Percentiles rank a stretch among this genome's conserved stretches.
Conservation (phyloP, 2,329 filamentous ascomycete species). For the Pestalotiopsis sp. region DNA sequence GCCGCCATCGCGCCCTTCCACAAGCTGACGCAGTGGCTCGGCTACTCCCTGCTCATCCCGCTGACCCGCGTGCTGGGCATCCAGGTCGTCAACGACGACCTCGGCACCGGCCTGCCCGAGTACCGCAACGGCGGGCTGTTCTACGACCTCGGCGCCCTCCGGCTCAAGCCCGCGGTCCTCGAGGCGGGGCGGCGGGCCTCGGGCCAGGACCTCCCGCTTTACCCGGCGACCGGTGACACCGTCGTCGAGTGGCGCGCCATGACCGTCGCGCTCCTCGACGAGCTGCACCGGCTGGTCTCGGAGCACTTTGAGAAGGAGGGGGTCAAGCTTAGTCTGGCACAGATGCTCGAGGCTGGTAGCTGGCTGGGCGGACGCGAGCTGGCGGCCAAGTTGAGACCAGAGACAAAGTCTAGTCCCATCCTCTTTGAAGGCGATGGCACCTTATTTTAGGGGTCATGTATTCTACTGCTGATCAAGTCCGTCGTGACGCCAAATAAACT, state of each 20-base stretch:
- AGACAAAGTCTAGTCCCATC: conserved; percentile 82
- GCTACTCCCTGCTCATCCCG: conserved; percentile 90
- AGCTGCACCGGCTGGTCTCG: conserved; percentile 71
- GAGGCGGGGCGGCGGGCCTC: conserved; percentile 65
- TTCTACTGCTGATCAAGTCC: background rate
- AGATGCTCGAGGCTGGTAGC: conserved; percentile 92
- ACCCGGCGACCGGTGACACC: conserved; percentile 73
- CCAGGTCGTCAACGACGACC: conserved; percentile 77
- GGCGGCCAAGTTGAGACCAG: conserved; percentile 76
- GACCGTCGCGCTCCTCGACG: conserved; percentile 75
- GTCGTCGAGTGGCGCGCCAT: conserved; percentile 79
- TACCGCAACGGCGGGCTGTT: conserved; percentile 91
- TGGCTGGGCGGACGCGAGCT: conserved; percentile 92
- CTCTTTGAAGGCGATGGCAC: conserved; percentile 82
- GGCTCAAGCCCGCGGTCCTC: conserved; percentile 69
- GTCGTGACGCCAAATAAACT: background rate
- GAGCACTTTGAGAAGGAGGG: conserved; percentile 63
- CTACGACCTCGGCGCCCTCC: conserved; percentile 81
- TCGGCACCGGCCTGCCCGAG: conserved; percentile 86
- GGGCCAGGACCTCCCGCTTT: conserved; percentile 74
- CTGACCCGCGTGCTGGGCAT: conserved; percentile 82
- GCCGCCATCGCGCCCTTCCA: conserved; percentile 89
- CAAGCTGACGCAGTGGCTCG: conserved; percentile 93
- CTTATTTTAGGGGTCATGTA: conserved; percentile 61
- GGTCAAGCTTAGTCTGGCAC: conserved; percentile 75